Conservation (phyloP, 2,329 filamentous ascomycete species). For the Colletotrichum somersetense region DNA sequence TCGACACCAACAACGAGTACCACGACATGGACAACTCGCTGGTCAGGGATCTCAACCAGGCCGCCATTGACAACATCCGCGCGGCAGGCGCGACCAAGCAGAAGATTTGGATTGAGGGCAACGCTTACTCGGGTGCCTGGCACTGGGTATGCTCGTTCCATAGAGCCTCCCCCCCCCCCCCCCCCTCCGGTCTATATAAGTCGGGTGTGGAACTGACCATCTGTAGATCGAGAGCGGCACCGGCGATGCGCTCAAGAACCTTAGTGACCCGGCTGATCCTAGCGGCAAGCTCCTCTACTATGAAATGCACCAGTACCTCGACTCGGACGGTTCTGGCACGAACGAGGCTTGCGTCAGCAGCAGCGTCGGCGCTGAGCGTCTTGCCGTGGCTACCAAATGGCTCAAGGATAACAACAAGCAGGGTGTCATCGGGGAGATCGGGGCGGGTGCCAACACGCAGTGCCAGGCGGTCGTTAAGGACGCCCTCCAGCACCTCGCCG, state of each 20-base stretch:
- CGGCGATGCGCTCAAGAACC: slow-evolving; percentile 51
- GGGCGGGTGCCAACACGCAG: slow-evolving; percentile 59
- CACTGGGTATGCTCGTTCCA: slow-evolving; percentile 27
- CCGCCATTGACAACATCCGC: slow-evolving; percentile 69
- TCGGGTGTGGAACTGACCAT: not conserved
- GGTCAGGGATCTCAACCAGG: slow-evolving; percentile 68
- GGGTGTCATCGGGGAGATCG: slow-evolving; percentile 64
- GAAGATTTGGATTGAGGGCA: slow-evolving; percentile 64
- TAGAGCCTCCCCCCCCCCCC: not conserved
- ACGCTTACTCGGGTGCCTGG: slow-evolving; percentile 62
- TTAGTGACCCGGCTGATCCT: slow-evolving; percentile 57
- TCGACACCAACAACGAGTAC: slow-evolving; percentile 73
- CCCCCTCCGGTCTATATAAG: not conserved
- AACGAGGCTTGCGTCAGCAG: slow-evolving; percentile 56
- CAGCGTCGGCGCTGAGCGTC: slow-evolving; percentile 58
- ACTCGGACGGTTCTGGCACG: slow-evolving; percentile 62
- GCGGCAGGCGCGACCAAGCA: slow-evolving; percentile 64
- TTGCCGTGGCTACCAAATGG: slow-evolving; percentile 61
- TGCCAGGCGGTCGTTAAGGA: slow-evolving; percentile 62
- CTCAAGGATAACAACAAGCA: slow-evolving; percentile 62
- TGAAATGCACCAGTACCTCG: slow-evolving; percentile 67
- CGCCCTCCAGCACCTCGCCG: slow-evolving; percentile 61
- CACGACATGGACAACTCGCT: slow-evolving; percentile 68
- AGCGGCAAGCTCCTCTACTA: slow-evolving; percentile 60
- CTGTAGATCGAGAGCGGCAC: slow-evolving; percentile 49